Base-by-base conservation (phyloP, 768 basidiomycete genomes). In the Leucosporidium creatinivorum region DNA sequence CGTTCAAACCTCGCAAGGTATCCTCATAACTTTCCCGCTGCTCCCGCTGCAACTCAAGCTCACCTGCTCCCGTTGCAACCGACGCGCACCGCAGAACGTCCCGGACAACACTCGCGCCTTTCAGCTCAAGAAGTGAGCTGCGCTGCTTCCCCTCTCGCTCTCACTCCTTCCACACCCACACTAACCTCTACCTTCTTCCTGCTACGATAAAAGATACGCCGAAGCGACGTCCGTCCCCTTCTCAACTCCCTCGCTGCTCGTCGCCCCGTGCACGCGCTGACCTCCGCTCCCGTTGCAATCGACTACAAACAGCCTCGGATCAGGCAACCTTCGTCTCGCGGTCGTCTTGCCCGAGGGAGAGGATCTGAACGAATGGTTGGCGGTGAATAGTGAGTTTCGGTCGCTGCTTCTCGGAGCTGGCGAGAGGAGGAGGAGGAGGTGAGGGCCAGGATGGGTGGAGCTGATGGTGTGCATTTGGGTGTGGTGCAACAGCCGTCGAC, bases 341-440 rank as follows among this genome's bases (percentile, higher is more conserved):
- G 96, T 99, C 26, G 86, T 88, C 69, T 82, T 98, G 25, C 96
- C 96, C 0, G 96, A 97, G 73, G 96, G 96, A 49, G 96, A 99
- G 79, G 96, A 99, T 77, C 79, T 86, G 74, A 94, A 93, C 73
- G 96, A 99, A 79, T 99, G 96, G 96, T 86, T 99, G n/a, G 96
- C 96, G 18, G 94, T 99, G 12, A 94, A 99, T 77, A 91, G 96
- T 96, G 71, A 66, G 85, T 78, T 19, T 57, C 31, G 3, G 7
- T 12, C 26, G 15, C 30, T 50, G 23, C 50, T 51, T n/a, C n/a
- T n/a, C 50, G 9, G 28, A 3, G 25, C 9, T 8, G 21, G 52
- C 52, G 25, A 26, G 28, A 26, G 7, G 52, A 44, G 13, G 39
- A 44, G 15, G 39, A 13, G 10, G 15, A 13, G 6, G 39, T 9